Percentiles rank a stretch among this genome's conserved stretches.
Evolutionary conservation across 2,329 filamentous ascomycete species (phyloP).

Genomic region (Alternaria sp.): DNA sequence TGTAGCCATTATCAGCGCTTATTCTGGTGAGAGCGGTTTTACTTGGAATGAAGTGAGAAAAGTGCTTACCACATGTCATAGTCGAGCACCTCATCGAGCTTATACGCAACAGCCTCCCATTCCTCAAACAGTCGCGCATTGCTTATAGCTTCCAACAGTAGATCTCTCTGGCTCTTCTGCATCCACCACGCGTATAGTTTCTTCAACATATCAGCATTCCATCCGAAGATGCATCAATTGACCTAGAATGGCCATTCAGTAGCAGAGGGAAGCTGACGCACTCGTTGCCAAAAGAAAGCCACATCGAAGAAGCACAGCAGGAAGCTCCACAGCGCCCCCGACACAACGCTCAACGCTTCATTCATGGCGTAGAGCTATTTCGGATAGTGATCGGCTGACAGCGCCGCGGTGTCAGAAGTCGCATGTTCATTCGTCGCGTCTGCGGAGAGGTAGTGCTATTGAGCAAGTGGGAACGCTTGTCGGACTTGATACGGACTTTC

Average conservation of each 20-base stretch:
- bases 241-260: background rate
- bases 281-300: constrained; percentile 53
- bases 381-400: constrained; percentile 26
- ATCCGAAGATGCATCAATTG: background rate
- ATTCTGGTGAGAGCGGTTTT: background rate
- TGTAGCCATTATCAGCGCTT: constrained; percentile 13
- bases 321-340: constrained; percentile 37
- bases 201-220: constrained; percentile 57
- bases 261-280: constrained; percentile 33
- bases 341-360: constrained; percentile 19
- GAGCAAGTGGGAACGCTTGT: constrained; percentile 23
- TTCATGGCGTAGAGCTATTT: constrained; percentile 34
- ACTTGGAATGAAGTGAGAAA: background rate
- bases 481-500: constrained; percentile 24
- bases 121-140: constrained; percentile 78
- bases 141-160: constrained; percentile 71
- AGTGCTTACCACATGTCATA: constrained; percentile 76
- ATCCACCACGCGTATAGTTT: constrained; percentile 73
- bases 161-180: constrained; percentile 69
- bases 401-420: constrained; percentile 29
- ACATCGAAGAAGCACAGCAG: constrained; percentile 50
- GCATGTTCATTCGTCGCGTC: constrained; percentile 39
- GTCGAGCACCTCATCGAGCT: constrained; percentile 82
- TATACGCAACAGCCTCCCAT: constrained; percentile 84
- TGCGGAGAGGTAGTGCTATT: constrained; percentile 32